These are phyloP conservation scores for Candida ipomoeae DNA, from an alignment of 805 yeast species.

Conservation along the genomic window DNA sequence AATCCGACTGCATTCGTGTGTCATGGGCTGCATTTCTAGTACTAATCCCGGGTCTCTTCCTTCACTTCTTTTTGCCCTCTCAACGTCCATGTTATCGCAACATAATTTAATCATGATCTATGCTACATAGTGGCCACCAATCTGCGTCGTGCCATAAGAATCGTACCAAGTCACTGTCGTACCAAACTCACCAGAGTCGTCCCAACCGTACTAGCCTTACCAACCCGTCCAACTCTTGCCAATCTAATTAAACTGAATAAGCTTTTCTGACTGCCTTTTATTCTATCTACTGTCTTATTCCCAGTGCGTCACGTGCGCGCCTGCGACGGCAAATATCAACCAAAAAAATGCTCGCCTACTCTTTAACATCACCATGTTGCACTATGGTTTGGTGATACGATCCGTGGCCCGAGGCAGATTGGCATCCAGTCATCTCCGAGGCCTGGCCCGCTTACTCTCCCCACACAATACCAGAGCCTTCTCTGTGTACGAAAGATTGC, in stretches of 20 bases:
- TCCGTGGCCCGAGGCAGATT: slow-evolving; percentile 5
- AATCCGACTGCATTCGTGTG: neutral
- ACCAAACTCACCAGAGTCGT: no score
- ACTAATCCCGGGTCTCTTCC: neutral
- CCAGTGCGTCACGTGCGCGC: slow-evolving; percentile 1
- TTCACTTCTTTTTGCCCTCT: neutral
- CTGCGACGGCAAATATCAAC: slow-evolving; percentile 3
- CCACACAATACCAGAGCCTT: neutral
- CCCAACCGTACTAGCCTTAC: no score
- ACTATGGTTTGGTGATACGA: slow-evolving; percentile 7
- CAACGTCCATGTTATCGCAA: neutral
- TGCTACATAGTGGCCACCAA: neutral
- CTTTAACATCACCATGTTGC: neutral
- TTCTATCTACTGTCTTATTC: neutral
- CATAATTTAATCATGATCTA: neutral
- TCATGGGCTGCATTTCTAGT: neutral
- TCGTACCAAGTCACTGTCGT: no score
- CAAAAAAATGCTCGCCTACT: slow-evolving; percentile 1
- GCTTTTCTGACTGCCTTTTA: neutral
- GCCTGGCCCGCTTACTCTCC: neutral
- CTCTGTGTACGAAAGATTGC: neutral
- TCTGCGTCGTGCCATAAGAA: no score
- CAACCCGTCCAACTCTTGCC: no score
- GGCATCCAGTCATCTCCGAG: neutral
- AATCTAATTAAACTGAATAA: no score